Evolutionary conservation across 768 basidiomycete genomes (phyloP).

Genomic region (Brasilioporus rufonigricans): DNA sequence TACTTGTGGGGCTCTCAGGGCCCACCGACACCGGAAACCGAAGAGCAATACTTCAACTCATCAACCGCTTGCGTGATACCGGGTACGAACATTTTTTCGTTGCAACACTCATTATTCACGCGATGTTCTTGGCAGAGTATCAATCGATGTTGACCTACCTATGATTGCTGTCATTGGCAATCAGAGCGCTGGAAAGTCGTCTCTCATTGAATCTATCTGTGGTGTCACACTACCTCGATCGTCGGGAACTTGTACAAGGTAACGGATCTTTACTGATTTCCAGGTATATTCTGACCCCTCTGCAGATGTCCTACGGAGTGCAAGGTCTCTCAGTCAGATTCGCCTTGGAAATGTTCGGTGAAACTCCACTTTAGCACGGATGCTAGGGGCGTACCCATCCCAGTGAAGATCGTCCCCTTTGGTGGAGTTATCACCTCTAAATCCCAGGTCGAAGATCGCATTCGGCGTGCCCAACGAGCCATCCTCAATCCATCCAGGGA

Average conservation of each 20-base stretch:
- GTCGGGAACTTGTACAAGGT: slow-evolving; percentile 77
- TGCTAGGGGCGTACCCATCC: slow-evolving; percentile 26
- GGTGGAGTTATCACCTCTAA: slow-evolving; percentile 51
- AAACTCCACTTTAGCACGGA: slow-evolving; percentile 1
- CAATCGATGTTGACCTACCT: slow-evolving; percentile 69
- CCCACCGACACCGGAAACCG: slow-evolving; percentile 39
- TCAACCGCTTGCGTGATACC: slow-evolving; percentile 59
- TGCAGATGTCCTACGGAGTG: slow-evolving; percentile 51
- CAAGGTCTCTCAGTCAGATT: slow-evolving; percentile 41
- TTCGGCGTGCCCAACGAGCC: slow-evolving; percentile 62
- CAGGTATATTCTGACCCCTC: neutral
- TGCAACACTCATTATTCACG: neutral
- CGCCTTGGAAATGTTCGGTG: slow-evolving; percentile 51
- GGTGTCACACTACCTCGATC: slow-evolving; percentile 69
- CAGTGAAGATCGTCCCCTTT: slow-evolving; percentile 40
- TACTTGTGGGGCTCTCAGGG: slow-evolving; percentile 52
- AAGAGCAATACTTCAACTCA: slow-evolving; percentile 52
- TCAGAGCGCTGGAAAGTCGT: slow-evolving; percentile 56
- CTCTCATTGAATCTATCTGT: slow-evolving; percentile 56
- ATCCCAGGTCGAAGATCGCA: slow-evolving; percentile 58
- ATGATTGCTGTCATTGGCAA: slow-evolving; percentile 71
- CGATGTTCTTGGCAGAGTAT: slow-evolving; percentile 43
- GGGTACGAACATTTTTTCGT: slow-evolving; percentile 40
- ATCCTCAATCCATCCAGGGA: slow-evolving; percentile 55
- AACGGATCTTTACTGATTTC: neutral